phyloP scores from a whole-genome alignment of 345 rosid genomes.

The Moringa oleifera region DNA sequence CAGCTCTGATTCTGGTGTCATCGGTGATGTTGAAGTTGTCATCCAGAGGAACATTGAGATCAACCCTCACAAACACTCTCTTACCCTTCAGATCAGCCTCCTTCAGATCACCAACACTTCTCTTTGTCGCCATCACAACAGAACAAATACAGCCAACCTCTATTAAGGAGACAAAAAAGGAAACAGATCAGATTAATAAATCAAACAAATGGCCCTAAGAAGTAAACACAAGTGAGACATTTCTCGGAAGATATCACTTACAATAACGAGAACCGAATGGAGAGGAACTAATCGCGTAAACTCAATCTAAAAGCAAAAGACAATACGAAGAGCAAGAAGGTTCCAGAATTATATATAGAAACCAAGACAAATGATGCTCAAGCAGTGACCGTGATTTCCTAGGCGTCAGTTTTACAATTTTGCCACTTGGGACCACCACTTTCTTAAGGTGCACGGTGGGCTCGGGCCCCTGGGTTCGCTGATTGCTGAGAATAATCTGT shows the following conservation, averaged over 20 bases:
- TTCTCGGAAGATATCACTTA: not conserved
- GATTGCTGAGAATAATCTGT: no score
- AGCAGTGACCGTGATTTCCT: not conserved
- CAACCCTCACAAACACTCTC: constrained; percentile 56
- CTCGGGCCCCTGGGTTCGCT: no score
- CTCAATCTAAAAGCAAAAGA: not conserved
- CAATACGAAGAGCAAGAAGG: not conserved
- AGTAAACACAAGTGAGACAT: not conserved
- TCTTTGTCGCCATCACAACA: constrained; percentile 39
- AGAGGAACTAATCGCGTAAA: no score
- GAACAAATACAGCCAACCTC: constrained; percentile 1
- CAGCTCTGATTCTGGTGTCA: constrained; percentile 48
- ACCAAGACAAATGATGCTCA: not conserved
- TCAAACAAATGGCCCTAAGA: not conserved
- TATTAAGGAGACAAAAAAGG: not conserved
- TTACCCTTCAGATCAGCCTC: constrained; percentile 64
- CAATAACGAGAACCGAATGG: not conserved
- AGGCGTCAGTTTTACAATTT: not conserved
- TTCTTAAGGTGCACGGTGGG: not conserved
- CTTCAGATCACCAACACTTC: constrained; percentile 41
- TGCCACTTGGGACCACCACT: not conserved
- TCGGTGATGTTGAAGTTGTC: constrained; percentile 46
- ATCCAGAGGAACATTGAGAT: constrained; percentile 55
- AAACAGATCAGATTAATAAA: not conserved
- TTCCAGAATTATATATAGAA: not conserved